Conservation (phyloP, 257 asterid species). For the Avicennia marina region DNA sequence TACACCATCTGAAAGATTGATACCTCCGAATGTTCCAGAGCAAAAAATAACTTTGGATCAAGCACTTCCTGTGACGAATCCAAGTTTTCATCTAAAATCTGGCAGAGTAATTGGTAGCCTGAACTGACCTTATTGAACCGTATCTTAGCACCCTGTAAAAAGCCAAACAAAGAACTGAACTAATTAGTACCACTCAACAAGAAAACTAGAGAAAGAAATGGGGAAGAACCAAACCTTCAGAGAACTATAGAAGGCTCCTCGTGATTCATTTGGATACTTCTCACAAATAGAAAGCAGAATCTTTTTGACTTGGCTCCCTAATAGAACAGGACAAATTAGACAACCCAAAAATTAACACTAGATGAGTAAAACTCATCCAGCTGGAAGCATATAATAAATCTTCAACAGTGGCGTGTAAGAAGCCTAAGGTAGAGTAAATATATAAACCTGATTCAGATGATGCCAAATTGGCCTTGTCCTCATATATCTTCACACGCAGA, state of each 20-base stretch:
- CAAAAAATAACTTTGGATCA: conserved; percentile 58
- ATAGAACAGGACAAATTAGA: conserved; percentile 13
- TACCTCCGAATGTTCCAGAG: conserved; percentile 87
- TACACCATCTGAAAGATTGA: conserved; percentile 11
- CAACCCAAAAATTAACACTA: conserved; percentile 1
- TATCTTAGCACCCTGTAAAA: conserved; percentile 35
- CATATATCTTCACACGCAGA: conserved; percentile 30
- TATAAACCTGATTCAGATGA: conserved; percentile 53
- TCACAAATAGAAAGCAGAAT: conserved; percentile 52
- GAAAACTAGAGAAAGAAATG: not conserved
- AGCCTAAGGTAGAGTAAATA: not conserved
- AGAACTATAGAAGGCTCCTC: conserved; percentile 47
- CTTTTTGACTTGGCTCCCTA: conserved; percentile 52
- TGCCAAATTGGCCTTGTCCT: conserved; percentile 34
- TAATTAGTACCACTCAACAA: not conserved
- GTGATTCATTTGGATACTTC: conserved; percentile 70
- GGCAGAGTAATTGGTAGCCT: conserved; percentile 54
- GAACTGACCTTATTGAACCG: conserved; percentile 48
- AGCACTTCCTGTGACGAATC: conserved; percentile 42
- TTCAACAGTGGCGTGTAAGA: not conserved
- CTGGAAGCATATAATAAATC: conserved; percentile 11
- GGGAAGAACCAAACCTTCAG: conserved; percentile 49
- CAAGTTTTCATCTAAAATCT: conserved; percentile 52
- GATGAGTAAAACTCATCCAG: not conserved
- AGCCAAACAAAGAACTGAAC: not conserved